phyloP scores from a whole-genome alignment of 164 flowering plant species.

The Vitis riparia region DNA sequence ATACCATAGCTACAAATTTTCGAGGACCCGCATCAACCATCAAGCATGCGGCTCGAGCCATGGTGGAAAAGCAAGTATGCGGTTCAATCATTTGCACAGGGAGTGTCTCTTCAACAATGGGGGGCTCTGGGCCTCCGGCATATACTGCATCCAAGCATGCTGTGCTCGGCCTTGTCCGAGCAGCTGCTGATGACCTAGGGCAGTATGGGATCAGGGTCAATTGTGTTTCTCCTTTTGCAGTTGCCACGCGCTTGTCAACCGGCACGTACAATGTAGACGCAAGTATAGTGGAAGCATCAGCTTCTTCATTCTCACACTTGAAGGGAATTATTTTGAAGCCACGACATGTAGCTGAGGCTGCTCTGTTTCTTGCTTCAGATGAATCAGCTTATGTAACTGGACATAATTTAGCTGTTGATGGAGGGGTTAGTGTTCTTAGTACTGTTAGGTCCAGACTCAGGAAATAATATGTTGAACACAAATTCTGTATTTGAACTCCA shows the following conservation, averaged over 20 bases:
- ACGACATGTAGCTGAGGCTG: not conserved
- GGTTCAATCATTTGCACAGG: conserved; percentile 33
- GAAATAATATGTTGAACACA: not conserved
- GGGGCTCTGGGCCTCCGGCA: conserved; percentile 15
- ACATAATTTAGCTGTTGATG: conserved; percentile 9
- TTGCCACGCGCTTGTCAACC: not conserved
- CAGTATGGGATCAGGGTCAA: conserved; percentile 31
- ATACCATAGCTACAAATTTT: conserved; percentile 17
- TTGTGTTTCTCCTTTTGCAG: conserved; percentile 13
- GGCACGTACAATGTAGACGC: too few species aligned
- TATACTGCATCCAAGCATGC: conserved; percentile 36
- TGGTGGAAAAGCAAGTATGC: not conserved
- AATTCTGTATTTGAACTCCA: too few species aligned
- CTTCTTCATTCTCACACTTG: too few species aligned
- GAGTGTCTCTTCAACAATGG: conserved; percentile 18
- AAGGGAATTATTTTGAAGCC: not conserved
- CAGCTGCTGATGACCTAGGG: conserved; percentile 26
- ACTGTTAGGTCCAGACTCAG: not conserved
- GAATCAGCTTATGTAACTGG: conserved; percentile 8
- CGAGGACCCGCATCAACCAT: conserved; percentile 15
- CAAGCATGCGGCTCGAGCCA: conserved; percentile 31
- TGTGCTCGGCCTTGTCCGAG: conserved; percentile 21
- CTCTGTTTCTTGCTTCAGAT: conserved; percentile 8
- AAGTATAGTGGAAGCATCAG: too few species aligned
- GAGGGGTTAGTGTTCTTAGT: not conserved